Evolutionary conservation across 2,329 filamentous ascomycete species (phyloP).

Genomic region (Mycogone perniciosa): DNA sequence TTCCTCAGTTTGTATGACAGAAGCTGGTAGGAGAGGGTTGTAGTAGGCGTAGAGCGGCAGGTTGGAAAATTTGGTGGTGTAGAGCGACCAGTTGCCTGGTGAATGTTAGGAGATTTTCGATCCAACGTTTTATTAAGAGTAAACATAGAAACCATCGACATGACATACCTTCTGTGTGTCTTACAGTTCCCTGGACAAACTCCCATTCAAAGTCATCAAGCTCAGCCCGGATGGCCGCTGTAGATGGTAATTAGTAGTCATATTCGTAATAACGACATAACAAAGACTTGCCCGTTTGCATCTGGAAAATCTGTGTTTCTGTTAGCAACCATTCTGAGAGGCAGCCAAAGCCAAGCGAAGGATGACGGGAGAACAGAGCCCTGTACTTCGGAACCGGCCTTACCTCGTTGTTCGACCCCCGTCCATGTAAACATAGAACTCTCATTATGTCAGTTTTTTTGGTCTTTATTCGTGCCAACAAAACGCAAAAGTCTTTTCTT

Average conservation of each 20-base stretch:
- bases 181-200: constrained; percentile 8
- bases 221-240: constrained; percentile 7
- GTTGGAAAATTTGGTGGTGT: constrained; percentile 3
- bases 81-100: constrained; percentile 6
- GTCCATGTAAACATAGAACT: constrained; percentile 7
- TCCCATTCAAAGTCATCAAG: constrained; percentile 10
- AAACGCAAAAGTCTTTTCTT: not conserved
- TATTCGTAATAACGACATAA: too few species aligned
- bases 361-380: not conserved
- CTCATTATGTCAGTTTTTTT: constrained; percentile 13
- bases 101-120: not conserved
- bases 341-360: too few species aligned
- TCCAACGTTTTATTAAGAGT: too few species aligned
- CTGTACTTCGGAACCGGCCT: not conserved
- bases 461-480: too few species aligned
- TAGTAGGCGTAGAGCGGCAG: constrained; percentile 7
- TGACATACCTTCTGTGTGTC: constrained; percentile 8
- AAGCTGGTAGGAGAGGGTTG: constrained; percentile 5
- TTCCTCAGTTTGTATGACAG: constrained; percentile 4
- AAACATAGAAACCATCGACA: too few species aligned
- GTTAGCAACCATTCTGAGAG: too few species aligned
- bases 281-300: not conserved
- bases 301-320: constrained; percentile 1
- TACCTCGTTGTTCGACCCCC: constrained; percentile 9
- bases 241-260: not conserved